Conservation (phyloP, 139 green algal genomes). For the Haematococcus sp. region DNA sequence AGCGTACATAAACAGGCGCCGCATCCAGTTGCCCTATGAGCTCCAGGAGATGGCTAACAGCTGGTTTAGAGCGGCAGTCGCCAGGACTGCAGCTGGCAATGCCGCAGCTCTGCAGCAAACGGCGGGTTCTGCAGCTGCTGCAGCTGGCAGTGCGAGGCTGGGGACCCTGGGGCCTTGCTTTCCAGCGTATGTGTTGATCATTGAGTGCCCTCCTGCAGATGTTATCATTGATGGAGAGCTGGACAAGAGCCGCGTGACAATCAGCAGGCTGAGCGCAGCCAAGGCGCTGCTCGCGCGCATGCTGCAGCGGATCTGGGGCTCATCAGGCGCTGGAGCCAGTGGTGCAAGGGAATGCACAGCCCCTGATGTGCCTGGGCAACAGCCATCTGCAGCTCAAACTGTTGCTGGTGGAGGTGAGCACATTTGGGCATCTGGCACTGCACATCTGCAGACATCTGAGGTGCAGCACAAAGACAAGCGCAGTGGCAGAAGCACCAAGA, state of each 20-base stretch:
- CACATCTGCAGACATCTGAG: too few relatives aligned
- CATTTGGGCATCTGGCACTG: too few relatives aligned
- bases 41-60: neutral
- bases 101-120: neutral
- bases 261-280: too few relatives aligned
- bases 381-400: too few relatives aligned
- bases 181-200: neutral
- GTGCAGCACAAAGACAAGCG: too few relatives aligned
- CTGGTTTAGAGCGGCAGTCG: neutral
- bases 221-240: neutral
- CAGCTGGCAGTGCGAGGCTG: neutral
- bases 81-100: neutral
- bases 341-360: too few relatives aligned
- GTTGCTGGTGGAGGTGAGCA: too few relatives aligned
- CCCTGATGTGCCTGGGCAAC: too few relatives aligned
- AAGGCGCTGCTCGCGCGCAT: too few relatives aligned
- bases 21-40: neutral
- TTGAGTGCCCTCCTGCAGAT: conserved; percentile 3
- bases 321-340: too few relatives aligned
- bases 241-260: too few relatives aligned
- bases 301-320: too few relatives aligned
- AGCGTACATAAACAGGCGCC: neutral
- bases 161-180: neutral
- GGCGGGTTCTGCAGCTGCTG: neutral
- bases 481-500: neutral